phyloP scores from a whole-genome alignment of 164 flowering plant species.

The Liquidambar formosana region DNA sequence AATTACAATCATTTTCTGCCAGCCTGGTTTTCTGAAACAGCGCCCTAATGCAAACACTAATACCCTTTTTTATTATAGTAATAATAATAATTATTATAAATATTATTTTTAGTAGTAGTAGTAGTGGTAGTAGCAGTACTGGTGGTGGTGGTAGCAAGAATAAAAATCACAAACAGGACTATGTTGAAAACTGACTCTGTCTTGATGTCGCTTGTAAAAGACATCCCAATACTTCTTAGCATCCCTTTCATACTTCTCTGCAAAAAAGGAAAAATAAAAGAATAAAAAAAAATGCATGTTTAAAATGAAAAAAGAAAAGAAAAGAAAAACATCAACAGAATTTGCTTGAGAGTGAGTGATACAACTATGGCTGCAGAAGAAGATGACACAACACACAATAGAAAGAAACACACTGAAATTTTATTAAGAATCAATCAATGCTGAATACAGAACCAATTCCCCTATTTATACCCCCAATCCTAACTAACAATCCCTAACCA shows the following conservation, averaged over 20 bases:
- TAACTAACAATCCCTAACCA: too few relatives aligned
- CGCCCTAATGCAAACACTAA: not conserved
- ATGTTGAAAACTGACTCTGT: slow-evolving; percentile 48
- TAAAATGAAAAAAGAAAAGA: too few relatives aligned
- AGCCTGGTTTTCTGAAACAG: not conserved
- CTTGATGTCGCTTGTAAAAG: slow-evolving; percentile 89
- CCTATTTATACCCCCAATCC: too few relatives aligned
- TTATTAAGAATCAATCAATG: too few relatives aligned
- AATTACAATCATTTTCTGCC: not conserved
- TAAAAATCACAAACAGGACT: not conserved
- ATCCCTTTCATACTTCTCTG: slow-evolving; percentile 86
- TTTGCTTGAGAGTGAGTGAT: not conserved
- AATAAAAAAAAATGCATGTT: not conserved
- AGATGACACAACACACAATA: too few relatives aligned
- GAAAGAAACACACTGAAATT: too few relatives aligned
- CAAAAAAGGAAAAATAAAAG: not conserved
- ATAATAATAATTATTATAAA: not conserved
- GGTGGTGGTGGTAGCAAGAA: not conserved
- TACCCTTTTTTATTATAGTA: too few relatives aligned
- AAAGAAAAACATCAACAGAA: not conserved
- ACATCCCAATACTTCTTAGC: slow-evolving; percentile 95
- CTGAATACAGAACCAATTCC: too few relatives aligned
- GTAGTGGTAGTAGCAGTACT: not conserved
- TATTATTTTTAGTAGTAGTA: not conserved
- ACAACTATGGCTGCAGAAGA: too few relatives aligned